A percentile compares a stretch with the other conserved stretches of the same genome.
Evolutionary conservation across 2,329 filamentous ascomycete species (phyloP).

Genomic region (Penicillium sp.): DNA sequence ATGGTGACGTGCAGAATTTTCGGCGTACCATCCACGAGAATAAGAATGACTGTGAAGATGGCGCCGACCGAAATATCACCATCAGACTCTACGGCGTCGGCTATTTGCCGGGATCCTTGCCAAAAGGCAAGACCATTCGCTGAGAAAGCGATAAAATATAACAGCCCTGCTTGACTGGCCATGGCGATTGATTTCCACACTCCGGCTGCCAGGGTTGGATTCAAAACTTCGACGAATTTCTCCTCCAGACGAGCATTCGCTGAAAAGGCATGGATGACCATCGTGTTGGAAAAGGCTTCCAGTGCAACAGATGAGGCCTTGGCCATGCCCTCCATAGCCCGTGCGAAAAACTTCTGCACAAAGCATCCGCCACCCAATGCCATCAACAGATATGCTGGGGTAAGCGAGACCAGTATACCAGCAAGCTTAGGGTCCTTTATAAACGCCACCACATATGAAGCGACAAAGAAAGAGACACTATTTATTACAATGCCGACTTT

Average conservation of each 20-base stretch:
- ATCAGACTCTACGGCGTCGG: slow-evolving; percentile 24
- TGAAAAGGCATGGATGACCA: slow-evolving; percentile 62
- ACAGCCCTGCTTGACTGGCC: slow-evolving; percentile 58
- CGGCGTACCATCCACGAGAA: slow-evolving; percentile 33
- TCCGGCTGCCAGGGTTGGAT: slow-evolving; percentile 39
- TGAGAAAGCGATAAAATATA: slow-evolving; percentile 66
- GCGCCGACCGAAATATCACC: slow-evolving; percentile 27
- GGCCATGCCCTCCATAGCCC: slow-evolving; percentile 52
- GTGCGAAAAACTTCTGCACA: slow-evolving; percentile 48
- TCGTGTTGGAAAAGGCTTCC: slow-evolving; percentile 58
- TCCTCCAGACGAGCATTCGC: slow-evolving; percentile 58
- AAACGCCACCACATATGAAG: slow-evolving; percentile 79
- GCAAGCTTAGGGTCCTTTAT: slow-evolving; percentile 82
- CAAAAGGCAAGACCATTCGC: slow-evolving; percentile 67
- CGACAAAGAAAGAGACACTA: slow-evolving; percentile 69
- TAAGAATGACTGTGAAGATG: slow-evolving; percentile 36
- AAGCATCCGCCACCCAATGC: slow-evolving; percentile 55
- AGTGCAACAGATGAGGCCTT: slow-evolving; percentile 61
- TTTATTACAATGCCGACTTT: slow-evolving; percentile 70
- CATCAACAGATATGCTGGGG: slow-evolving; percentile 62
- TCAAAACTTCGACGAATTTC: slow-evolving; percentile 56
- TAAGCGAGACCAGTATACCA: slow-evolving; percentile 51
- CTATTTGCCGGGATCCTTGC: slow-evolving; percentile 60
- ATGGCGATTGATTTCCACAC: slow-evolving; percentile 54
- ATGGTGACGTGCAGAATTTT: slow-evolving; percentile 16